Evolutionary conservation across 352 stramenopile genomes (phyloP).

Genomic region (Phytophthora rubi): DNA sequence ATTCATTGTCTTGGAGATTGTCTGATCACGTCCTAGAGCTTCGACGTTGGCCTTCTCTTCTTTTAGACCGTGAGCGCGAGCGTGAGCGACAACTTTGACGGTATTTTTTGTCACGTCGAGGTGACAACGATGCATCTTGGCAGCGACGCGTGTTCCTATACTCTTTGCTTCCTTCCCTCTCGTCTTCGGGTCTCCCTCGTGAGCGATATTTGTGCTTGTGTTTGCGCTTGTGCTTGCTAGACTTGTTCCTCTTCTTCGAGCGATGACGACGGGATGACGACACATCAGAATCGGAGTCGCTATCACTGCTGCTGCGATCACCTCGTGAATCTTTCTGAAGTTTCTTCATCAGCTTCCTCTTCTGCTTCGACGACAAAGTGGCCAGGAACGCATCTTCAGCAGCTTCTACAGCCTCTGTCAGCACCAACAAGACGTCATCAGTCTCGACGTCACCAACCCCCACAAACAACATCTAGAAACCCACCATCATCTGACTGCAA

Average conservation of each 20-base stretch:
- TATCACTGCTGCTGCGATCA: constrained; percentile 13
- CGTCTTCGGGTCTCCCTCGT: constrained; percentile 13
- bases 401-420: constrained; percentile 21
- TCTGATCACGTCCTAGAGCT: constrained; percentile 1
- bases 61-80: constrained; percentile 16
- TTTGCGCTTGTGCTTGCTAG: constrained; percentile 24
- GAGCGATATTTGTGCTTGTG: constrained; percentile 21
- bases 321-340: constrained; percentile 41
- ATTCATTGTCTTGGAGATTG: background rate
- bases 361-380: constrained; percentile 70
- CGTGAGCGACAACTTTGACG: constrained; percentile 11
- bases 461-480: background rate
- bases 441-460: background rate
- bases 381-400: constrained; percentile 58
- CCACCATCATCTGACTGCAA: constrained; percentile 68
- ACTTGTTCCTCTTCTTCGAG: constrained; percentile 39
- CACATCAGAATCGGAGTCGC: constrained; percentile 24
- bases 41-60: background rate
- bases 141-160: constrained; percentile 3
- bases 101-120: background rate
- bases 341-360: constrained; percentile 68
- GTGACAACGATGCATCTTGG: constrained; percentile 18
- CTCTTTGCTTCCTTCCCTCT: constrained; percentile 1
- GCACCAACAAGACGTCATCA: constrained; percentile 2
- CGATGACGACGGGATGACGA: constrained; percentile 17